phyloP scores from a whole-genome alignment of 225 moss, liverwort and hornwort species.

The Physcomitrium patens region DNA sequence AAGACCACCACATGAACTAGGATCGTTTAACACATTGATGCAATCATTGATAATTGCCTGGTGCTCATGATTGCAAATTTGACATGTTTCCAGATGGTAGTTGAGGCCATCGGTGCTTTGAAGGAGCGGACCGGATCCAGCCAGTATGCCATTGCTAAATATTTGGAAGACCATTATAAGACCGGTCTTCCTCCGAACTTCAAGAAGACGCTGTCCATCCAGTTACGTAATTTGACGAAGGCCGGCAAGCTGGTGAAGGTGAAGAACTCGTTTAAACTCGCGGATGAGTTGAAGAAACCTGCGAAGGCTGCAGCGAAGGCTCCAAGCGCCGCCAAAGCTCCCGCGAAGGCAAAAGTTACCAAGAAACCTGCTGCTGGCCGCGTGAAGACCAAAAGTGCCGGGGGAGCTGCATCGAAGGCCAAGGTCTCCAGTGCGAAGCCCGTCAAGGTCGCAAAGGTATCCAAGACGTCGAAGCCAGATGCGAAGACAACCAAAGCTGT shows the following conservation, averaged over 20 bases:
- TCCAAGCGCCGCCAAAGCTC: constrained; percentile 37
- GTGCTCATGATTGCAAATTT: background rate
- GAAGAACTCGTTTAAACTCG: constrained; percentile 83
- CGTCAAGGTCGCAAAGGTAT: background rate
- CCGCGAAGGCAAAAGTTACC: constrained; percentile 34
- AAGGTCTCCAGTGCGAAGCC: constrained; percentile 8
- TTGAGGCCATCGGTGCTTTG: constrained; percentile 68
- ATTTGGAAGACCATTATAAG: constrained; percentile 82
- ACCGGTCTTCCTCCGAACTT: constrained; percentile 71
- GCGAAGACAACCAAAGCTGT: constrained; percentile 34
- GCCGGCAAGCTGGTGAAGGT: constrained; percentile 72
- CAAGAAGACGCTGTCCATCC: constrained; percentile 75
- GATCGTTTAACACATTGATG: background rate
- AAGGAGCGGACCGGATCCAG: constrained; percentile 86
- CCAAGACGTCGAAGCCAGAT: constrained; percentile 39
- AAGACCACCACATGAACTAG: background rate
- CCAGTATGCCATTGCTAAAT: constrained; percentile 83
- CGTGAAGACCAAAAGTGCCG: constrained; percentile 46
- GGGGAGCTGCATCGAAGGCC: constrained; percentile 32
- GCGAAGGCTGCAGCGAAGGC: constrained; percentile 46
- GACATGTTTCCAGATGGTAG: constrained; percentile 61
- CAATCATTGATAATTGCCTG: background rate
- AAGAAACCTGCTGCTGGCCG: constrained; percentile 66
- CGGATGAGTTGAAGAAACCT: constrained; percentile 79
- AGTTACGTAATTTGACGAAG: constrained; percentile 76